These are phyloP conservation scores for Solanum hybrid DNA, from an alignment of 305 asterid genomes.

Conservation along the genomic window DNA sequence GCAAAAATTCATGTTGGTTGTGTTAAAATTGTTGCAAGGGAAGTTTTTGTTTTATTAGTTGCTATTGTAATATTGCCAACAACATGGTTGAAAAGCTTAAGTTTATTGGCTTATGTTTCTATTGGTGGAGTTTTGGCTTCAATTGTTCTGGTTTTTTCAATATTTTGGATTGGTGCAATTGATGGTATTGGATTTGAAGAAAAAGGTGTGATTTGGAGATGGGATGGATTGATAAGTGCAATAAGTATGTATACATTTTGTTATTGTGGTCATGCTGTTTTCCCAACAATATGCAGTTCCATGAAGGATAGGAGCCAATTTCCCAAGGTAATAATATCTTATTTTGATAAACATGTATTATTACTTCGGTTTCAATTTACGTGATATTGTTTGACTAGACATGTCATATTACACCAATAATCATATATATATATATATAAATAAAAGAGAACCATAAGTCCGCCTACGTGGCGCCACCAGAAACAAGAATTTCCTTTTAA, in stretches of 20 bases:
- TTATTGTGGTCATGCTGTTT: too few relatives aligned
- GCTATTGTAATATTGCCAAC: conserved; percentile 28
- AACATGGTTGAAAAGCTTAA: conserved; percentile 33
- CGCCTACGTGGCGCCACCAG: too few relatives aligned
- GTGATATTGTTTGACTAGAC: neutral
- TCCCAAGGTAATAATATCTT: neutral
- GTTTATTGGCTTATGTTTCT: conserved; percentile 30
- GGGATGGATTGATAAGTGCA: too few relatives aligned
- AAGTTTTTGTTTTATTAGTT: conserved; percentile 20
- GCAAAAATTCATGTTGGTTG: conserved; percentile 4
- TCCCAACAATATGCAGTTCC: too few relatives aligned
- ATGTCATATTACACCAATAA: neutral
- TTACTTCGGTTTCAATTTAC: too few relatives aligned
- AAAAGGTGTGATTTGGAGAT: too few relatives aligned
- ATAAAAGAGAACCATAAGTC: too few relatives aligned
- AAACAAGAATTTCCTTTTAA: too few relatives aligned
- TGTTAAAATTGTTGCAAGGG: conserved; percentile 15
- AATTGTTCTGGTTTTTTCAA: conserved; percentile 15
- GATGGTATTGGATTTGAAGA: too few relatives aligned
- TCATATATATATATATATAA: neutral
- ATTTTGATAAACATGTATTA: neutral
- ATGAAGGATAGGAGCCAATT: neutral
- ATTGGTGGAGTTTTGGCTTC: conserved; percentile 38
- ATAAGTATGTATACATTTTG: too few relatives aligned
- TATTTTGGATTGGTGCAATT: too few relatives aligned